Percentiles rank a stretch among this genome's conserved stretches.
Conservation (phyloP, 164 flowering plant species). For the Macadamia integrifolia region DNA sequence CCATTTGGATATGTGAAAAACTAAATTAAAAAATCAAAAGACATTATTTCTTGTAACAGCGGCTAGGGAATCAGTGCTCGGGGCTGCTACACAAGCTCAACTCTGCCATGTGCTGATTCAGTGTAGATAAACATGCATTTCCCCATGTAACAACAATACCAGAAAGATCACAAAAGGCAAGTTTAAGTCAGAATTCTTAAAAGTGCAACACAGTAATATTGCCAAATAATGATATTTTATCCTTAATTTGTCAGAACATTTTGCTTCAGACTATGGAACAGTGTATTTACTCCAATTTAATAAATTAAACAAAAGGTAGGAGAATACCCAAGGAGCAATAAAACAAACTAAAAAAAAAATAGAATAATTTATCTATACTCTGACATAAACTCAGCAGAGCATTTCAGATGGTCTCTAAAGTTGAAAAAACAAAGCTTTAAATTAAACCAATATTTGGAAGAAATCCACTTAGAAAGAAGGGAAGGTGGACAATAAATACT, state of each 20-base stretch:
- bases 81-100: background rate
- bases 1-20: background rate
- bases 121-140: background rate
- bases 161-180: background rate
- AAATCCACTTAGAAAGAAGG: background rate
- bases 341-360: too few species aligned
- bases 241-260: background rate
- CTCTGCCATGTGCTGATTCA: background rate
- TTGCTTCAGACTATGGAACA: background rate
- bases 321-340: too few species aligned
- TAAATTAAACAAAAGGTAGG: too few species aligned
- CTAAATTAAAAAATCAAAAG: background rate
- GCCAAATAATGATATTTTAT: background rate
- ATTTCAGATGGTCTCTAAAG: background rate
- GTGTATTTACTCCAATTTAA: too few species aligned
- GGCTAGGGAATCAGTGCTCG: background rate
- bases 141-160: background rate
- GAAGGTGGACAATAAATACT: constrained; percentile 7
- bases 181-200: background rate
- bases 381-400: background rate
- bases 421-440: background rate
- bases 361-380: too few species aligned
- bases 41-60: background rate
- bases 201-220: background rate
- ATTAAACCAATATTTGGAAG: background rate